Percentiles rank a stretch among this genome's conserved stretches.
Conservation (phyloP, 192 early-diverging fungal species). For the Polychytrium aggregatum region DNA sequence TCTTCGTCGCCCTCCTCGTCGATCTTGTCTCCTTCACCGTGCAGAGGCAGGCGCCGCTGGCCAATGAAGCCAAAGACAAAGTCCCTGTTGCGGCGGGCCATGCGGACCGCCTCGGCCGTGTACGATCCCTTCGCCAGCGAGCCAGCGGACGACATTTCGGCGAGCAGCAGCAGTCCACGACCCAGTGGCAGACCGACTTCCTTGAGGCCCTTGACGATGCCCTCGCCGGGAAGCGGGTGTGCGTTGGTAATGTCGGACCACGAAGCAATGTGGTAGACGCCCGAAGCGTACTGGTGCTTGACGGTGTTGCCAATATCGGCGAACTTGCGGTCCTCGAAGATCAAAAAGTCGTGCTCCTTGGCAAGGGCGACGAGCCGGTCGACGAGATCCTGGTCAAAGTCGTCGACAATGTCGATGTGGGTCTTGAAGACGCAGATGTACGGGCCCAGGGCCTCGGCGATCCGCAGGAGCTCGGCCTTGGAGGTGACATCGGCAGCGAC, state of each 20-base stretch:
- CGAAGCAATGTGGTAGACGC: conserved; percentile 82
- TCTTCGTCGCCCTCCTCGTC: conserved; percentile 61
- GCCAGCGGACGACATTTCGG: conserved; percentile 96
- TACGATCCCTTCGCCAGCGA: conserved; percentile 73
- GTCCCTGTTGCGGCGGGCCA: conserved; percentile 75
- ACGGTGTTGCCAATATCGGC: conserved; percentile 99
- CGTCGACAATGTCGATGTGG: conserved; percentile 85
- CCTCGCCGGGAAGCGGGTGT: conserved; percentile 87
- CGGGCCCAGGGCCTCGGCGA: conserved; percentile 84
- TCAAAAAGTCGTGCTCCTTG: conserved; percentile 84
- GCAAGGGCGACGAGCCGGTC: conserved; percentile 60
- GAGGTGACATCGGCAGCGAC: conserved; percentile 83
- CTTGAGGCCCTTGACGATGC: conserved; percentile 84
- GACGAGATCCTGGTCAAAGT: conserved; percentile 84
- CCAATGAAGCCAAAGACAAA: conserved; percentile 97
- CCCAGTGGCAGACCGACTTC: conserved; percentile 70
- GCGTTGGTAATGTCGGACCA: conserved; percentile 97
- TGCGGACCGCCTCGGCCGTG: conserved; percentile 70
- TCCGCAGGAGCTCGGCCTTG: conserved; percentile 72
- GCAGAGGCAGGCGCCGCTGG: conserved; percentile 31
- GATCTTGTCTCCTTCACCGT: conserved; percentile 8
- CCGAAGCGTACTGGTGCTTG: conserved; percentile 83
- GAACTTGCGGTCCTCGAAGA: conserved; percentile 99
- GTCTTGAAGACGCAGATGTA: conserved; percentile 97
- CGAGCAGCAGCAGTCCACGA: conserved; percentile 77